Evolutionary conservation across 495 filamentous ascomycete genomes (phyloP), one percentile per base, ranked within the genome.

Genomic region (Podospora bellae-mahoneyi): DNA sequence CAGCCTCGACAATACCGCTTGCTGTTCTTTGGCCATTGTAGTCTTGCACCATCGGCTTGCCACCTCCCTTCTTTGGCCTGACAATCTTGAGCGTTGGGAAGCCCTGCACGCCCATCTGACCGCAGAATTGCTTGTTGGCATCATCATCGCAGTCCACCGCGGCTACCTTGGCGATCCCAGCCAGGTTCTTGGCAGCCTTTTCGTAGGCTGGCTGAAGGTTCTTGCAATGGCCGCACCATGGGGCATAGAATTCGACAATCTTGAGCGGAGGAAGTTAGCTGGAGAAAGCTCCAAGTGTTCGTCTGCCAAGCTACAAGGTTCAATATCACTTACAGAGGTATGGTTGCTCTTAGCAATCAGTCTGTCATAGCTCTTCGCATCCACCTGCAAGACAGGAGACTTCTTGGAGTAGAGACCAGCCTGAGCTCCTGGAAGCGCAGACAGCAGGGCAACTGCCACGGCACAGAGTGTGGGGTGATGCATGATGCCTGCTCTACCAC

Each of bases 1-100:
- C 90, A 4, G 92, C 88, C 53, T 97, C 92, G 60, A 93, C 88
- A 64, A 99, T 98, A 68, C 80, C 92, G 72, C 92, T 95, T 39
- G 93, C 91, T 4, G 82, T 90, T 68, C 95, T 86, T 16, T 82
- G 80, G 9, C 96, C 94, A 66, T 95, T 86, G 80, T 99, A 99
- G 77, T 99, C 96, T 78, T 97, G 93, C 4, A 97, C 90, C 30
- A 84, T 82, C 0, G 96, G 94, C 76, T 90, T 92, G 63, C 92
- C 91, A 54, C 78, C 78, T 19, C 86, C 81, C 78, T 93, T 94
- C 62, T 87, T 87, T 0, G 95, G 96, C 55, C 87, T 88, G 70
- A 98, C 86, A 66, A 97, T 94, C 84, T 99, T 99, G 65, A 99
- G 83, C 1, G 95, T 98, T 2, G 95, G 95, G 83, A 97, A 99